These are phyloP conservation scores for Sporothrix humicola DNA, from an alignment of 2,329 filamentous ascomycete species.

Conservation along the genomic window DNA sequence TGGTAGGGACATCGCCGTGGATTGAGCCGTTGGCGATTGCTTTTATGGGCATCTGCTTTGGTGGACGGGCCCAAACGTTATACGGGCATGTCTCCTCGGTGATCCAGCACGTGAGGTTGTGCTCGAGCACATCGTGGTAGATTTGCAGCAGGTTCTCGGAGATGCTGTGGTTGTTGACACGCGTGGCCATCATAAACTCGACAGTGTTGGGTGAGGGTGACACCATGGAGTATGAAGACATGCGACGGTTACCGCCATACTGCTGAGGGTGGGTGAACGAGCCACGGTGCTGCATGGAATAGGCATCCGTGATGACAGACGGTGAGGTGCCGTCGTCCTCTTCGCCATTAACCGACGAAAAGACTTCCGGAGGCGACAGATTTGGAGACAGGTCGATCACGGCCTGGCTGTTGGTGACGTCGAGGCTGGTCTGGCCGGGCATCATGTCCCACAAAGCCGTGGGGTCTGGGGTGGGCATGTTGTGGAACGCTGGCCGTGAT, in stretches of 20 bases:
- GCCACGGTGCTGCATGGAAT: slow-evolving; percentile 27
- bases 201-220: slow-evolving; percentile 35
- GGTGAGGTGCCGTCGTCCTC: slow-evolving; percentile 23
- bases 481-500: slow-evolving; percentile 32
- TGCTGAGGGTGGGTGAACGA: slow-evolving; percentile 23
- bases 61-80: slow-evolving; percentile 39
- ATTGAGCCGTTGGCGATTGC: neutral
- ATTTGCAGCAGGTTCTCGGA: slow-evolving; percentile 54
- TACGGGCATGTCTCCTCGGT: slow-evolving; percentile 61
- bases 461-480: slow-evolving; percentile 27
- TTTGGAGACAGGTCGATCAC: slow-evolving; percentile 26
- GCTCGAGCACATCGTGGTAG: slow-evolving; percentile 61
- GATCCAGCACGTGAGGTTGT: slow-evolving; percentile 60
- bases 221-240: slow-evolving; percentile 28
- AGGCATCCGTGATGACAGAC: slow-evolving; percentile 27
- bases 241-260: slow-evolving; percentile 17
- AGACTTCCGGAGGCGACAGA: neutral
- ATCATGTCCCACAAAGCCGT: slow-evolving; percentile 28
- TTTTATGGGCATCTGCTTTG: slow-evolving; percentile 15
- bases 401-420: slow-evolving; percentile 15
- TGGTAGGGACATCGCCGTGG: neutral
- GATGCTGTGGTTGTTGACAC: slow-evolving; percentile 47
- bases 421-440: slow-evolving; percentile 16
- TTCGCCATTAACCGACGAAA: slow-evolving; percentile 19
- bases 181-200: slow-evolving; percentile 40